Evolutionary conservation across 1,139 yeast genomes (phyloP).

Genomic region (Sugiyamaella sp.): DNA sequence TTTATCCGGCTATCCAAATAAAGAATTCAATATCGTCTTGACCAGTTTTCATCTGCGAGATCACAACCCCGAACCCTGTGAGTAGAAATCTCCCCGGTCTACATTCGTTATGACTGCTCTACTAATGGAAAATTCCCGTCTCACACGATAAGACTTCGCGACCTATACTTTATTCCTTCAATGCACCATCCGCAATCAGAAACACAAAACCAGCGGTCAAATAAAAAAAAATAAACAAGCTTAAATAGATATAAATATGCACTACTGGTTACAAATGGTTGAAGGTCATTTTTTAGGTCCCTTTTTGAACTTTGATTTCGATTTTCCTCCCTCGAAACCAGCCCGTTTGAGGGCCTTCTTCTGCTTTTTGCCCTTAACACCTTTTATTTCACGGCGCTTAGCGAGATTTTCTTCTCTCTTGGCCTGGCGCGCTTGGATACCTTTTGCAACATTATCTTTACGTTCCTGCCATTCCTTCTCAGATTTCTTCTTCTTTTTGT

Average conservation of each 20-base stretch:
- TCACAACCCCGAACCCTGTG: too few species aligned
- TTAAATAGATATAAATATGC: constrained; percentile 1
- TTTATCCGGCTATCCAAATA: too few species aligned
- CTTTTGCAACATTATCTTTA: constrained; percentile 67
- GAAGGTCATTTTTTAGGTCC: not conserved
- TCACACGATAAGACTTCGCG: too few species aligned
- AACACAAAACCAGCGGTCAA: too few species aligned
- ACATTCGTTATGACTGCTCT: too few species aligned
- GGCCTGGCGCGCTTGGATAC: constrained; percentile 67
- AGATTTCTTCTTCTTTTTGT: constrained; percentile 73
- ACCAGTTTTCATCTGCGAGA: too few species aligned
- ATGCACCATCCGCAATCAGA: too few species aligned
- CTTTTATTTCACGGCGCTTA: constrained; percentile 47
- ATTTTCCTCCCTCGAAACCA: constrained; percentile 35
- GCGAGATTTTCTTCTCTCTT: constrained; percentile 90
- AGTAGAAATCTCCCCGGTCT: too few species aligned
- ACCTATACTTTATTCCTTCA: too few species aligned
- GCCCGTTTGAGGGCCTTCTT: constrained; percentile 33
- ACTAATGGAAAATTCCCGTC: too few species aligned
- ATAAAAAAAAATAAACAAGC: too few species aligned
- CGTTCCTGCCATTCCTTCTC: constrained; percentile 88
- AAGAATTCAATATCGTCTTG: too few species aligned
- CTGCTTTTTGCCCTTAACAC: constrained; percentile 52
- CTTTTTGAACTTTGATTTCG: constrained; percentile 16
- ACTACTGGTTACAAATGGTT: not conserved